Conservation (phyloP, 2,329 filamentous ascomycete species). For the Nakataea oryzae region DNA sequence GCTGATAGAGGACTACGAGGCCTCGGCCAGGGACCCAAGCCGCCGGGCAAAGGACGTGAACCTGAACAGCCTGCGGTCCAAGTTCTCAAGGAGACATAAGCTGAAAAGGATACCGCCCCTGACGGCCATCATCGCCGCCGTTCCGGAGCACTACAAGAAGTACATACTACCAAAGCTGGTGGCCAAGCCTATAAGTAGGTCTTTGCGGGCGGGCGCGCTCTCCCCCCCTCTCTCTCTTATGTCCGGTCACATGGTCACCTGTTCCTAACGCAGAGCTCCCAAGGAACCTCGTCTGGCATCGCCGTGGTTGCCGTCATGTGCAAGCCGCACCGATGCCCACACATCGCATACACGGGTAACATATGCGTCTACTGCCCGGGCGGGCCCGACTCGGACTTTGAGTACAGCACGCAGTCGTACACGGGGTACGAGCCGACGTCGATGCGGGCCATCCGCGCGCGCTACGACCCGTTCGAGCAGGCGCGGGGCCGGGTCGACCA, state of each 20-base stretch:
- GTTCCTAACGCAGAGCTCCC: constrained; percentile 3
- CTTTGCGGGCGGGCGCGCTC: too few relatives aligned
- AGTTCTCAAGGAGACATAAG: constrained; percentile 86
- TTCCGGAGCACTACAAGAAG: constrained; percentile 99
- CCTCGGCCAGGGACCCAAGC: constrained; percentile 55
- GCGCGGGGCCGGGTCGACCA: constrained; percentile 92
- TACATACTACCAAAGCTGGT: constrained; percentile 95
- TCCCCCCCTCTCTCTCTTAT: too few relatives aligned
- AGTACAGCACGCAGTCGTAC: constrained; percentile 98
- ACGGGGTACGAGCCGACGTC: constrained; percentile 97
- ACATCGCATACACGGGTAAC: constrained; percentile 97
- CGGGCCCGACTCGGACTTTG: constrained; percentile 95
- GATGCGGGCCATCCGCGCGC: constrained; percentile 93
- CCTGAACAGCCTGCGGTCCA: constrained; percentile 76
- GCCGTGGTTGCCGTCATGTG: constrained; percentile 99
- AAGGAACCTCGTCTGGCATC: constrained; percentile 91
- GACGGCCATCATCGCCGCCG: constrained; percentile 93
- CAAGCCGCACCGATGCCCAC: constrained; percentile 94
- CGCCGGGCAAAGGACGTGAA: constrained; percentile 80
- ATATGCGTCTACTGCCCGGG: constrained; percentile 99
- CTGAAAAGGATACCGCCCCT: constrained; percentile 80
- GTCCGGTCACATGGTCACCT: neutral
- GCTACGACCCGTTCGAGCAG: constrained; percentile 97
- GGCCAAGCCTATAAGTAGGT: constrained; percentile 83
- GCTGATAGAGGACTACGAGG: constrained; percentile 89